phyloP scores from a whole-genome alignment of 1,284 basidiomycete genomes.

The Sporisorium reilianum region DNA sequence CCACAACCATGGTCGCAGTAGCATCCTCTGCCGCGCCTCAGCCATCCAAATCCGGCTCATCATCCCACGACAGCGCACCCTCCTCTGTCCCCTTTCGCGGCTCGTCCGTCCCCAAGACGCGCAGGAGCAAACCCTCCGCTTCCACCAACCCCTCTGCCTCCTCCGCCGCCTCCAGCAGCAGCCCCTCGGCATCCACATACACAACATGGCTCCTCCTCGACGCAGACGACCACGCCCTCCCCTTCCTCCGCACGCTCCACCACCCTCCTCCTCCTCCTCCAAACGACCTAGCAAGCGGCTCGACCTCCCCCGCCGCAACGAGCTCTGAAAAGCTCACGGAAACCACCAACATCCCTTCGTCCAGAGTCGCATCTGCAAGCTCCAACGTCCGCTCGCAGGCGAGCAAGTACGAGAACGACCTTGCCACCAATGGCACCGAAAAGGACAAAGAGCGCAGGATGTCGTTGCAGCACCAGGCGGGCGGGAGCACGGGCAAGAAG shows the following conservation, averaged over 20 bases:
- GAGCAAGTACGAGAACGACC: conserved; percentile 28
- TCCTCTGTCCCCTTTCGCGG: conserved; percentile 36
- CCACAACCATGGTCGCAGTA: conserved; percentile 20
- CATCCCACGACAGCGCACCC: conserved; percentile 24
- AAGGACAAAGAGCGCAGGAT: conserved; percentile 29
- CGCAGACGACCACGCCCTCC: conserved; percentile 21
- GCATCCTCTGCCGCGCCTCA: background rate
- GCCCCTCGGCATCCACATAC: background rate
- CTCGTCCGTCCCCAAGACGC: conserved; percentile 27
- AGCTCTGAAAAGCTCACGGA: conserved; percentile 39
- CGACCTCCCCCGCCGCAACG: conserved; percentile 20
- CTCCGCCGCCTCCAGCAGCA: too few relatives aligned
- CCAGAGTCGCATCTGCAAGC: background rate
- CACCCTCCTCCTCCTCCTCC: background rate
- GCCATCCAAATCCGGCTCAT: conserved; percentile 6
- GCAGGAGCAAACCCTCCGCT: conserved; percentile 12
- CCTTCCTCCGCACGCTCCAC: conserved; percentile 30
- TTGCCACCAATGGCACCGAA: conserved; percentile 3
- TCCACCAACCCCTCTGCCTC: background rate
- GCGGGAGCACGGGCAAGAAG: conserved; percentile 15
- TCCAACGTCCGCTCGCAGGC: conserved; percentile 29
- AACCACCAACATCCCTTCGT: conserved; percentile 17
- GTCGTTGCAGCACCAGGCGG: conserved; percentile 23
- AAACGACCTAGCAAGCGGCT: conserved; percentile 5
- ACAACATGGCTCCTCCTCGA: conserved; percentile 46